Evolutionary conservation across 2,329 filamentous ascomycete genomes (phyloP).

Genomic region (Phoma sp.): DNA sequence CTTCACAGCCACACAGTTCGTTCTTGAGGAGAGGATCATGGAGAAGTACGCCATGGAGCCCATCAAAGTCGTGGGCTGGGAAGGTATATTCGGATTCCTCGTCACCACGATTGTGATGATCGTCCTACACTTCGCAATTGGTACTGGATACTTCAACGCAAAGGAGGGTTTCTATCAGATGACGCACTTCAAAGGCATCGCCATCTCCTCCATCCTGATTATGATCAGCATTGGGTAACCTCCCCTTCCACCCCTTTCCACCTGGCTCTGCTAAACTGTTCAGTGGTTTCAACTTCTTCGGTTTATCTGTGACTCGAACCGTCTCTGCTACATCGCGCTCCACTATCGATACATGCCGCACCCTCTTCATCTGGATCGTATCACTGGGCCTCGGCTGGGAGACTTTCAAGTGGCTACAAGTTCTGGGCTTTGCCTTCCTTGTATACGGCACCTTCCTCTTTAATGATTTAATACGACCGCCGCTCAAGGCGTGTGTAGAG

Average conservation of each 20-base stretch:
- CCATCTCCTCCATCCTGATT: conserved; percentile 82
- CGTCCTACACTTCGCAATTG: conserved; percentile 78
- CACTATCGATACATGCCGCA: conserved; percentile 96
- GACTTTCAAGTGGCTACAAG: conserved; percentile 96
- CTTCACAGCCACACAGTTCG: conserved; percentile 96
- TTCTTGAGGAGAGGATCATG: conserved; percentile 92
- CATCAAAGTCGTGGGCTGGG: conserved; percentile 92
- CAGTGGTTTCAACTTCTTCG: conserved; percentile 98
- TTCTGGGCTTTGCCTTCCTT: conserved; percentile 83
- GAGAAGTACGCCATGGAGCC: conserved; percentile 81
- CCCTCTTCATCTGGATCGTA: conserved; percentile 97
- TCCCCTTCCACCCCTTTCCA: background rate
- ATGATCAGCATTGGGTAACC: conserved; percentile 94
- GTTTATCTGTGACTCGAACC: conserved; percentile 85
- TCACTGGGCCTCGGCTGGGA: conserved; percentile 95
- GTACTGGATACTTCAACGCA: conserved; percentile 89
- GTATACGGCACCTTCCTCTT: conserved; percentile 98
- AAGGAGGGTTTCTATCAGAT: conserved; percentile 85
- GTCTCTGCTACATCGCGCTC: conserved; percentile 93
- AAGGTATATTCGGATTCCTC: conserved; percentile 87
- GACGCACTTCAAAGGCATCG: conserved; percentile 72
- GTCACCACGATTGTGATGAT: conserved; percentile 82
- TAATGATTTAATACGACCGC: conserved; percentile 89
- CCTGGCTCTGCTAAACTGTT: conserved; percentile 17
- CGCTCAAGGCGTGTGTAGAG: conserved; percentile 71